phyloP scores from a whole-genome alignment of 352 stramenopile species.

The Thalassiosira mediterranea region DNA sequence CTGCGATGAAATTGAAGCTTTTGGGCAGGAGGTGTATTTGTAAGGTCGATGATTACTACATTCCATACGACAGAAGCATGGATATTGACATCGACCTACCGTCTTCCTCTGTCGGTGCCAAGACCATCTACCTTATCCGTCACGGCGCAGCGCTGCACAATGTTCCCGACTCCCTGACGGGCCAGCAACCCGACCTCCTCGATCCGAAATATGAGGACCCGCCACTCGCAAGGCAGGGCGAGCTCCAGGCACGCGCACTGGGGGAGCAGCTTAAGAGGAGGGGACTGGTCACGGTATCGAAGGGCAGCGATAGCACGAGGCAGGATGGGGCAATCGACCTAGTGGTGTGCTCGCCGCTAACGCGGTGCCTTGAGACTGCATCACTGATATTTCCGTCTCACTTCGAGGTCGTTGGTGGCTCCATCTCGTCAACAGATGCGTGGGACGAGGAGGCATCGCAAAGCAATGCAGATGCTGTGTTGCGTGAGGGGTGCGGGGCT shows the following conservation, averaged over 20 bases:
- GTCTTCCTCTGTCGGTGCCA: too few species aligned
- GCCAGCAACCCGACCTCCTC: conserved; percentile 44
- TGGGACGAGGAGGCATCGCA: too few species aligned
- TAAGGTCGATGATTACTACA: too few species aligned
- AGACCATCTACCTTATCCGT: conserved; percentile 81
- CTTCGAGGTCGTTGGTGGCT: conserved; percentile 5
- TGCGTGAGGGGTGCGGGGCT: conserved; percentile 34
- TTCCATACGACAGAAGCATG: too few species aligned
- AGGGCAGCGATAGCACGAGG: conserved; percentile 18
- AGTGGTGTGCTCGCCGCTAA: conserved; percentile 71
- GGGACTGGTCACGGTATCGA: conserved; percentile 5
- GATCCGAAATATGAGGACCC: conserved; percentile 64
- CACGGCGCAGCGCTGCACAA: conserved; percentile 69
- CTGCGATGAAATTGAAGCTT: too few species aligned
- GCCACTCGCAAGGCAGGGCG: conserved; percentile 57
- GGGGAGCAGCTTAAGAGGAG: conserved; percentile 45
- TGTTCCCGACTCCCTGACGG: conserved; percentile 41
- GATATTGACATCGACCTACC: too few species aligned
- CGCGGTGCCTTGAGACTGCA: conserved; percentile 75
- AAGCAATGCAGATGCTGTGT: conserved; percentile 18
- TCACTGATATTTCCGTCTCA: conserved; percentile 50
- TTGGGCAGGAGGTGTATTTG: too few species aligned
- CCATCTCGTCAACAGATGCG: neutral
- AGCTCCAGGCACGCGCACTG: conserved; percentile 60
- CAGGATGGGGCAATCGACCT: conserved; percentile 53